Evolutionary conservation across 139 green algal genomes (phyloP).

Genomic region (Chlamydomonas schloesseri): DNA sequence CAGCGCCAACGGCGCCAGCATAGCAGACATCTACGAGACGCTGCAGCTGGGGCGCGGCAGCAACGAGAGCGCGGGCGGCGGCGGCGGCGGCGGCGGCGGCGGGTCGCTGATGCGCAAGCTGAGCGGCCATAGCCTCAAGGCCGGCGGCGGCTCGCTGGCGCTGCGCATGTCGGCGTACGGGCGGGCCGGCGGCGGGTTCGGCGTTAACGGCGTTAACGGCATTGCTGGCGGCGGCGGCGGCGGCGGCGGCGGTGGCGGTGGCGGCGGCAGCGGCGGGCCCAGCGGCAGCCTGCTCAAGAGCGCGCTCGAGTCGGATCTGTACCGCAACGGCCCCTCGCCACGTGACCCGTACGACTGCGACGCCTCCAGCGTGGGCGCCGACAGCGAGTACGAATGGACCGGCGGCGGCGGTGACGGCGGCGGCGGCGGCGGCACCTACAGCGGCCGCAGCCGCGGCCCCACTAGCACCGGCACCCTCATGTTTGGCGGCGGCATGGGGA

Average conservation of each 20-base stretch:
- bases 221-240: not conserved
- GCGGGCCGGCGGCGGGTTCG: not conserved
- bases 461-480: too few species aligned
- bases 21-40: too few species aligned
- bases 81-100: not conserved
- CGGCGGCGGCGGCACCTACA: too few species aligned
- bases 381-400: not conserved
- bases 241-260: not conserved
- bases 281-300: not conserved
- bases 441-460: too few species aligned
- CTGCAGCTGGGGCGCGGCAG: not conserved
- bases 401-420: not conserved
- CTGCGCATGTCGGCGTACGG: not conserved
- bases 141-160: not conserved
- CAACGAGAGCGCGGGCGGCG: not conserved
- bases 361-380: not conserved
- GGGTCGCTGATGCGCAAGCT: not conserved
- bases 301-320: constrained; percentile 38
- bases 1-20: too few species aligned
- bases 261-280: not conserved
- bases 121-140: not conserved
- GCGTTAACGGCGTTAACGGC: too few species aligned
- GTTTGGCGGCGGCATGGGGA: too few species aligned
- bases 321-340: not conserved
- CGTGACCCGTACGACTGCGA: not conserved